Evolutionary conservation across 441 rosid species (phyloP), one percentile per base, ranked within the genome.

Genomic region (Raphanus hybrid): DNA sequence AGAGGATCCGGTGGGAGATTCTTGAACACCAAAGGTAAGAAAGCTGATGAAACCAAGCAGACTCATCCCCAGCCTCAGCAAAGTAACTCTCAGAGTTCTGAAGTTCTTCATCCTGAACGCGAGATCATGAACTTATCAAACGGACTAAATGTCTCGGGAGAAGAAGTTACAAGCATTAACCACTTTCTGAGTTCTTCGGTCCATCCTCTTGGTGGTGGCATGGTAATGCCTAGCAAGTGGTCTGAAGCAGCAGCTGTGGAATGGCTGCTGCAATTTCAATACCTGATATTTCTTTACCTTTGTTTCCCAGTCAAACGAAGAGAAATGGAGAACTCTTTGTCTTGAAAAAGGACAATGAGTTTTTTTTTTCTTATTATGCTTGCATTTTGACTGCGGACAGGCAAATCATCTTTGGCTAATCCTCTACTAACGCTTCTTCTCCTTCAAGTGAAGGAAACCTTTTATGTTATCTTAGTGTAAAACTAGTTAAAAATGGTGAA

Each of bases 361-460:
- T 67, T 64, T 18, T 34, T n/a, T 43, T 65, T 43, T 3, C 15
- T 73, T 35, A 1, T 35, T 35, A 26, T 37, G 73, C 71, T 79
- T 82, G 45, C 75, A 67, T 37, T 78, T 84, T 79, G 92, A 86
- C 85, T 86, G 90, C 62, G 73, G 64, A 73, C 82, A 85, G 98
- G 98, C 98, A 92, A 92, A 59, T 90, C 98, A 89, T 92, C 88
- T 94, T 94, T 94, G 98, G 97, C 98, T 92, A 87, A 78, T 62
- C 37, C 79, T 32, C 59, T 73, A n/a, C 75, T 71, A 66, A 80
- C 85, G 88, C 61, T 69, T 69, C 66, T 62, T 67, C 50, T 8
- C 16, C n/a, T 3, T 39, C 20, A 39, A 14, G 68, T 55, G 15
- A 60, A 59, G 1, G 1, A 20, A 57, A 6, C 70, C 70, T 67